phyloP scores from a whole-genome alignment of 805 yeast genomes.

The Metschnikowia matae region DNA sequence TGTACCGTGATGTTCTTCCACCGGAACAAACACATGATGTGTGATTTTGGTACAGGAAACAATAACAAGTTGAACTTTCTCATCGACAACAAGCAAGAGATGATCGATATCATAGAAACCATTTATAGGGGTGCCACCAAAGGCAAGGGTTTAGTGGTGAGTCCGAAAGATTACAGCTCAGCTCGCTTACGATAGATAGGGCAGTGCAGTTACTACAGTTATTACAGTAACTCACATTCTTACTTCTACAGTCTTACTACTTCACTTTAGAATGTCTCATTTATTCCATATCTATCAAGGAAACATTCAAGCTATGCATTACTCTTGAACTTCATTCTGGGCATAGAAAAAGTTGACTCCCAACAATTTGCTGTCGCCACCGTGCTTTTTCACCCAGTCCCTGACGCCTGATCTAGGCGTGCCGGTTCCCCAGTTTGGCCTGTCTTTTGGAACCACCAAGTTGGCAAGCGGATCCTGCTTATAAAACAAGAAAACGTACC shows the following conservation, averaged over 20 bases:
- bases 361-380: slow-evolving; percentile 52
- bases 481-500: slow-evolving; percentile 74
- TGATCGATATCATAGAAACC: slow-evolving; percentile 87
- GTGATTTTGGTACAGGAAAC: slow-evolving; percentile 97
- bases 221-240: too few relatives aligned
- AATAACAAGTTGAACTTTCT: slow-evolving; percentile 87
- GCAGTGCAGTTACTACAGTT: too few relatives aligned
- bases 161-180: slow-evolving; percentile 67
- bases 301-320: background rate
- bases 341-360: slow-evolving; percentile 84
- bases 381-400: slow-evolving; percentile 65
- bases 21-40: slow-evolving; percentile 94
- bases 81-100: slow-evolving; percentile 74
- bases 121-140: slow-evolving; percentile 87
- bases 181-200: slow-evolving; percentile 12
- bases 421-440: slow-evolving; percentile 87
- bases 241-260: background rate
- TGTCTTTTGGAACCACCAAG: slow-evolving; percentile 44
- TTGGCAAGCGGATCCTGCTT: slow-evolving; percentile 53
- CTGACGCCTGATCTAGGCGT: slow-evolving; percentile 72
- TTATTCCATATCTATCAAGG: too few relatives aligned
- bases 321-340: slow-evolving; percentile 42
- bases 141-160: slow-evolving; percentile 86
- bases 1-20: slow-evolving; percentile 91
- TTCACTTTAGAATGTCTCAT: background rate